phyloP scores from a whole-genome alignment of 1,139 yeast species.

The Geotrichum histeridarum region DNA sequence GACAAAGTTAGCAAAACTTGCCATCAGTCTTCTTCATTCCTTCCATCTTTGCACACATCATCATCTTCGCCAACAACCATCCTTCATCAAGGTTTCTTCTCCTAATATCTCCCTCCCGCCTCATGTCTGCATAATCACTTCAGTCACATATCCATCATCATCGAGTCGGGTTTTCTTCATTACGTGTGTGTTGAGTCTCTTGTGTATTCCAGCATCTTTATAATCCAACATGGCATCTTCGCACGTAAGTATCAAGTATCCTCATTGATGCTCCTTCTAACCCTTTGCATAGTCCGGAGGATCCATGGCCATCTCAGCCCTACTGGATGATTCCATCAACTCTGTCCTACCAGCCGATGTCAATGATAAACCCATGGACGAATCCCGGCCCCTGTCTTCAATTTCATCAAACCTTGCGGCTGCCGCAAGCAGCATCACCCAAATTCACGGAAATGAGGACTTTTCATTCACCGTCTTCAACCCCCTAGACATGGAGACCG shows the following conservation, averaged over 20 bases:
- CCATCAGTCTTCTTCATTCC: too few species aligned
- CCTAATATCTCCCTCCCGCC: too few species aligned
- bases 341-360: background rate
- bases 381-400: background rate
- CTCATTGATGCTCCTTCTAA: background rate
- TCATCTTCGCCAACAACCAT: too few species aligned
- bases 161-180: too few species aligned
- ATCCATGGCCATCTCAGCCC: constrained; percentile 31
- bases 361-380: background rate
- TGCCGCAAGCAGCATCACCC: background rate
- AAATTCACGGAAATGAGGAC: constrained; percentile 16
- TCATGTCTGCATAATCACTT: too few species aligned
- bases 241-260: background rate
- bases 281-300: constrained; percentile 16
- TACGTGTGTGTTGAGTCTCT: too few species aligned
- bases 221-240: background rate
- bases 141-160: too few species aligned
- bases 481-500: constrained; percentile 19
- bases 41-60: too few species aligned
- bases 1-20: too few species aligned
- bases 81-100: too few species aligned
- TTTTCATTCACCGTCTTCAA: constrained; percentile 18
- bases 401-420: background rate
- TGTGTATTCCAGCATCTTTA: too few species aligned
- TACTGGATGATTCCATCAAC: constrained; percentile 19